Evolutionary conservation across 2,329 filamentous ascomycete genomes (phyloP).

Genomic region (Sarocladium brachiariae): DNA sequence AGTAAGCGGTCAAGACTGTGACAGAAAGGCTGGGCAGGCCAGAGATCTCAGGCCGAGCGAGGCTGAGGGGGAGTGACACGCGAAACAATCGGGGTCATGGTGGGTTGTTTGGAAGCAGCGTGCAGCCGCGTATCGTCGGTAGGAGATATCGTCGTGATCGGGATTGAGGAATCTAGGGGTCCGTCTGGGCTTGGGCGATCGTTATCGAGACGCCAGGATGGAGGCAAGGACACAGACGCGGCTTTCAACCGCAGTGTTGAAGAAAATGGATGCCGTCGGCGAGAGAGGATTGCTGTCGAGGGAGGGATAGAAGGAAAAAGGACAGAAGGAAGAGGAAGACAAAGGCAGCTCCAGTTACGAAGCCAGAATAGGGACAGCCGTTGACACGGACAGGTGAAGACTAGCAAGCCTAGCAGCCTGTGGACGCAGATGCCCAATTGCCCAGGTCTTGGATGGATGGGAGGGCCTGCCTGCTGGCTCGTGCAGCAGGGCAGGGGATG

Average conservation of each 20-base stretch:
- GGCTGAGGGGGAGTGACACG: slow-evolving; percentile 5
- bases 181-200: background rate
- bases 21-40: slow-evolving; percentile 2
- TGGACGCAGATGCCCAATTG: slow-evolving; percentile 4
- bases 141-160: background rate
- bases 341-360: background rate
- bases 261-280: too few relatives aligned
- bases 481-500: background rate
- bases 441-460: slow-evolving; percentile 1
- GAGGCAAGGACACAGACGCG: background rate
- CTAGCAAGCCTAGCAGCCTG: background rate
- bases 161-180: background rate
- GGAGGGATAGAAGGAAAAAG: background rate
- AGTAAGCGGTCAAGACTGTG: slow-evolving; percentile 1
- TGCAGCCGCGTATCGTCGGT: background rate
- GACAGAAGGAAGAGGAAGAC: background rate
- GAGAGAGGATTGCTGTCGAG: too few relatives aligned
- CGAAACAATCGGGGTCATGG: slow-evolving; percentile 6
- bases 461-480: slow-evolving; percentile 2
- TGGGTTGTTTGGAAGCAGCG: slow-evolving; percentile 7
- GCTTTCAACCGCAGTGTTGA: too few relatives aligned
- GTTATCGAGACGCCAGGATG: background rate
- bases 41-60: slow-evolving; percentile 4
- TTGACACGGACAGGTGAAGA: background rate
- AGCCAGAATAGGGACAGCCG: background rate